Evolutionary conservation across 345 rosid genomes (phyloP), one percentile per base, ranked within the genome.

Genomic region (Arabis alpina): DNA sequence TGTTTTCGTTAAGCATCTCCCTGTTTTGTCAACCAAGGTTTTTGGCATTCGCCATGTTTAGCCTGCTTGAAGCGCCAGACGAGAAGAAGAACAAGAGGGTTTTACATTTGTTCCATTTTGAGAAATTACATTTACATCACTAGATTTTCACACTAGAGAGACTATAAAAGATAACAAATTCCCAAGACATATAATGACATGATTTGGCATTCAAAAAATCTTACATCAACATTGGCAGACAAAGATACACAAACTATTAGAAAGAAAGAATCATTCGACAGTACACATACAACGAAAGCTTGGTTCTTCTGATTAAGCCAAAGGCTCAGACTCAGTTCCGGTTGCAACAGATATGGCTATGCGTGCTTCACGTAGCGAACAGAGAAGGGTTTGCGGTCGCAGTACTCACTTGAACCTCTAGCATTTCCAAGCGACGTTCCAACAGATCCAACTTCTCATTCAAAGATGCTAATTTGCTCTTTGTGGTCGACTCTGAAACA

Each of bases 351-450:
- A 52, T 25, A 39, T 30, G 28, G 19, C 36, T 30, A 5, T 10
- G 16, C 4, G 54, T 61, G 27, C 14, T 63, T 89, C 85, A 91
- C 5, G 91, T 81, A 54, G 76, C 80, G 49, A 92, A 92, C 56
- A 94, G 84, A 80, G 94, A 83, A 10, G 97, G 89, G 32, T 92
- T 91, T 36, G 97, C 85, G 2, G 96, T 82, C 3, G 97, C 95
- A 30, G 93, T 92, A 72, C 89, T 85, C 50, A 94, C 97, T 83
- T 94, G 96, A 34, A 92, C 93, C 72, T 94, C 98, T 3, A 94
- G 89, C 66, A 92, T 79, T 70, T 94, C 93, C 27, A 94, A 70
- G 11, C 97, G 90, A 51, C 93, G 96, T 76, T 94, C 99, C 71
- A 94, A 75, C 3, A 86, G 86, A 66, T 94, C 89, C 1, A 94